Conservation (phyloP, 2,329 filamentous ascomycete species). For the Colletotrichum tabaci region DNA sequence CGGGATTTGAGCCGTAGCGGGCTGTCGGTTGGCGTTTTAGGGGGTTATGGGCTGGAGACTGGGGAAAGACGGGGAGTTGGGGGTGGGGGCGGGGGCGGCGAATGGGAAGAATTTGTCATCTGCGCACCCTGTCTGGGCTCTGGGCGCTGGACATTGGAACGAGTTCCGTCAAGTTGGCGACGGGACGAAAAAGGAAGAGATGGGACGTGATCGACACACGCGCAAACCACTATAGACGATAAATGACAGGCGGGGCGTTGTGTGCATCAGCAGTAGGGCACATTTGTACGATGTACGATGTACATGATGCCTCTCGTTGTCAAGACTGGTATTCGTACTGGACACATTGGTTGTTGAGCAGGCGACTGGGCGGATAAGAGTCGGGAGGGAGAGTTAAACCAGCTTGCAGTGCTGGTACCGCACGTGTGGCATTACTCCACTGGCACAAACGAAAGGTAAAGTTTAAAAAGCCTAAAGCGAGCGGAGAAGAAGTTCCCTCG, state of each 20-base stretch:
- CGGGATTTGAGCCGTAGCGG: neutral
- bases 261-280: neutral
- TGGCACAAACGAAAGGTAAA: neutral
- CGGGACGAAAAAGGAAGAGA: constrained; percentile 1
- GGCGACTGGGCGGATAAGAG: neutral
- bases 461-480: constrained; percentile 1
- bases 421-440: neutral
- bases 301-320: neutral
- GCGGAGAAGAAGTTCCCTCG: constrained; percentile 12
- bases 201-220: neutral
- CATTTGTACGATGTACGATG: neutral
- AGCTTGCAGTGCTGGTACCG: neutral
- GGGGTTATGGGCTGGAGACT: neutral
- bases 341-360: too few species aligned
- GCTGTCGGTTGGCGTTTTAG: neutral
- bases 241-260: neutral
- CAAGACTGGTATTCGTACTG: neutral
- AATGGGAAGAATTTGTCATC: constrained; percentile 3
- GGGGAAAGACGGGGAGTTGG: constrained; percentile 3
- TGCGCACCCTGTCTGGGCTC: neutral
- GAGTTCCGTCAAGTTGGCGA: neutral
- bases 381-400: neutral
- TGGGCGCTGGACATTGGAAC: neutral
- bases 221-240: neutral
- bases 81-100: neutral